These are phyloP conservation scores for Gastrolobium villosum DNA, from an alignment of 306 rosid species.

Conservation along the genomic window DNA sequence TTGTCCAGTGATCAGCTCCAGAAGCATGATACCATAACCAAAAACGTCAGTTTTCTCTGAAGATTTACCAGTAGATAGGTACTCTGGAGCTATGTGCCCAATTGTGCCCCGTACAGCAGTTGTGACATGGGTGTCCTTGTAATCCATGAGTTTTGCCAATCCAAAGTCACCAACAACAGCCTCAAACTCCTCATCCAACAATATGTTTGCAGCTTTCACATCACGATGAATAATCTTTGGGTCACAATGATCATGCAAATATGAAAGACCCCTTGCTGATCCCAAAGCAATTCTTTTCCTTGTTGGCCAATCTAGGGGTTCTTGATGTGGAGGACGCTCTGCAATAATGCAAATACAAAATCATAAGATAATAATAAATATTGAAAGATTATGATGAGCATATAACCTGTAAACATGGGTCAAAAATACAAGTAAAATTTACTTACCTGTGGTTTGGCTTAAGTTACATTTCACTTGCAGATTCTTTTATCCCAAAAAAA, in stretches of 20 bases:
- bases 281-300: constrained; percentile 96
- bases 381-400: not conserved
- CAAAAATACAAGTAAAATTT: not conserved
- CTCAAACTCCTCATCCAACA: constrained; percentile 97
- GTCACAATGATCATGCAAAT: constrained; percentile 97
- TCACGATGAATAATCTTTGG: constrained; percentile 99
- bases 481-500: not conserved
- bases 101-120: constrained; percentile 97
- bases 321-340: constrained; percentile 93
- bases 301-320: constrained; percentile 95
- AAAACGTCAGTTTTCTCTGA: constrained; percentile 98
- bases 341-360: constrained; percentile 46
- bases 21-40: constrained; percentile 97
- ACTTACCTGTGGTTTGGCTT: not conserved
- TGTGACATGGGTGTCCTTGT: constrained; percentile 97
- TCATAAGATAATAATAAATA: constrained; percentile 7
- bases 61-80: constrained; percentile 91
- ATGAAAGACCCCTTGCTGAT: constrained; percentile 97
- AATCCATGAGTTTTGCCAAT: constrained; percentile 98
- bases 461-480: not conserved
- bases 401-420: constrained; percentile 1
- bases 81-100: constrained; percentile 97
- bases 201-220: constrained; percentile 96
- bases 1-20: constrained; percentile 97
- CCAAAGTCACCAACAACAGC: constrained; percentile 99